Percentiles rank a stretch among this genome's conserved stretches.
Evolutionary conservation across 805 yeast species (phyloP).

Genomic region (Ogataea minuta): DNA sequence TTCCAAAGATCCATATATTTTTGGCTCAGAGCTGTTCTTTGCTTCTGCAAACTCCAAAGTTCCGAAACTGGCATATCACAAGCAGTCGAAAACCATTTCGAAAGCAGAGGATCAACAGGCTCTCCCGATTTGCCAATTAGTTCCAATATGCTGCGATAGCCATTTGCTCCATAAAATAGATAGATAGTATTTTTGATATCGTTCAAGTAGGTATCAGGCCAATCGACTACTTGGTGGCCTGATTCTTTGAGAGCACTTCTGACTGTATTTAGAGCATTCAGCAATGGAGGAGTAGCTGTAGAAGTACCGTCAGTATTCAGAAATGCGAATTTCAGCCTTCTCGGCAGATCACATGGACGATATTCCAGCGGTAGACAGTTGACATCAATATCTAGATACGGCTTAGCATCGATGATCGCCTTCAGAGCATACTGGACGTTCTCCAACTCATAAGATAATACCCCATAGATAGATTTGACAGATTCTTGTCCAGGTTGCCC

Average conservation of each 20-base stretch:
- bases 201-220: constrained; percentile 41
- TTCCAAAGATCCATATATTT: constrained; percentile 36
- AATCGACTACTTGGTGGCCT: constrained; percentile 53
- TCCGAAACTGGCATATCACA: constrained; percentile 35
- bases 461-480: constrained; percentile 57
- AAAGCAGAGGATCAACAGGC: constrained; percentile 32
- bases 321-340: constrained; percentile 42
- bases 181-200: constrained; percentile 44
- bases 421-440: constrained; percentile 52
- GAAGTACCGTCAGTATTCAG: constrained; percentile 42
- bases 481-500: constrained; percentile 50
- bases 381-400: constrained; percentile 40
- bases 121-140: constrained; percentile 42
- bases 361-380: constrained; percentile 11
- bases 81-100: constrained; percentile 34
- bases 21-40: constrained; percentile 37
- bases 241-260: constrained; percentile 34
- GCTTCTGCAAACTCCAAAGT: constrained; percentile 41
- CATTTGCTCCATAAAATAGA: constrained; percentile 44
- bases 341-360: constrained; percentile 1
- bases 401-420: constrained; percentile 30
- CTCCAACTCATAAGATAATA: constrained; percentile 47
- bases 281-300: constrained; percentile 49
- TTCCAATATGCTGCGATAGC: constrained; percentile 33
- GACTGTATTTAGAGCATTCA: constrained; percentile 41